These are phyloP conservation scores for Metroxylon sagu DNA, from an alignment of 176 grass and related monocot genomes.

Conservation along the genomic window DNA sequence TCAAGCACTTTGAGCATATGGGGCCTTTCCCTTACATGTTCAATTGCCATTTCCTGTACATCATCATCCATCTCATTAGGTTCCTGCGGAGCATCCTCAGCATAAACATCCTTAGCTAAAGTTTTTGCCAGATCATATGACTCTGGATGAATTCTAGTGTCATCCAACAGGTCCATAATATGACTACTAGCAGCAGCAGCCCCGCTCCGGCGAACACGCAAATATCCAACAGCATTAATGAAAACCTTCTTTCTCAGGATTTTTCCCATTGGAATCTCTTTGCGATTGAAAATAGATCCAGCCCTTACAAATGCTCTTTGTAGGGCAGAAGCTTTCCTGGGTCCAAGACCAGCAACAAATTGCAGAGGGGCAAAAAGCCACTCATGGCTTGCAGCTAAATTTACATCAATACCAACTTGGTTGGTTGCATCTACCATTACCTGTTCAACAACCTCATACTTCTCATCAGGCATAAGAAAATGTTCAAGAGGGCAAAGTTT, in stretches of 20 bases:
- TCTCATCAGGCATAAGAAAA: slow-evolving; percentile 88
- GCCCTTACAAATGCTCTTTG: slow-evolving; percentile 84
- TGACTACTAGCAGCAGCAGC: slow-evolving; percentile 63
- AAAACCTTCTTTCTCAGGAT: slow-evolving; percentile 85
- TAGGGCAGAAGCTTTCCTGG: slow-evolving; percentile 71
- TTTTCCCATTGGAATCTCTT: slow-evolving; percentile 55
- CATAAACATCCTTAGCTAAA: slow-evolving; percentile 75
- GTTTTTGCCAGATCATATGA: slow-evolving; percentile 82
- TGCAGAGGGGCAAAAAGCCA: slow-evolving; percentile 97
- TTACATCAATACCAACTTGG: slow-evolving; percentile 83
- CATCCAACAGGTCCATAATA: slow-evolving; percentile 88
- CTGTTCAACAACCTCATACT: slow-evolving; percentile 89
- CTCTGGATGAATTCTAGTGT: slow-evolving; percentile 98
- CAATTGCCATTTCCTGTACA: slow-evolving; percentile 79
- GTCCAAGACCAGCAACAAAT: slow-evolving; percentile 78
- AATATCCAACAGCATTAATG: slow-evolving; percentile 82
- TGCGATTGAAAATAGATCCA: slow-evolving; percentile 78
- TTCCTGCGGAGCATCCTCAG: slow-evolving; percentile 38
- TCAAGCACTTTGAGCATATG: slow-evolving; percentile 16
- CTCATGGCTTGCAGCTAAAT: slow-evolving; percentile 93
- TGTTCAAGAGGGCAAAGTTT: slow-evolving; percentile 77
- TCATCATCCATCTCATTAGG: slow-evolving; percentile 72
- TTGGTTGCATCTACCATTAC: slow-evolving; percentile 95
- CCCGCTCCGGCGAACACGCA: slow-evolving; percentile 70
- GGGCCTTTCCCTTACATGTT: slow-evolving; percentile 53